Evolutionary conservation across 106 monocot species (phyloP), one percentile per base, ranked within the genome.

Genomic region (Acanthochlamys bracteata): DNA sequence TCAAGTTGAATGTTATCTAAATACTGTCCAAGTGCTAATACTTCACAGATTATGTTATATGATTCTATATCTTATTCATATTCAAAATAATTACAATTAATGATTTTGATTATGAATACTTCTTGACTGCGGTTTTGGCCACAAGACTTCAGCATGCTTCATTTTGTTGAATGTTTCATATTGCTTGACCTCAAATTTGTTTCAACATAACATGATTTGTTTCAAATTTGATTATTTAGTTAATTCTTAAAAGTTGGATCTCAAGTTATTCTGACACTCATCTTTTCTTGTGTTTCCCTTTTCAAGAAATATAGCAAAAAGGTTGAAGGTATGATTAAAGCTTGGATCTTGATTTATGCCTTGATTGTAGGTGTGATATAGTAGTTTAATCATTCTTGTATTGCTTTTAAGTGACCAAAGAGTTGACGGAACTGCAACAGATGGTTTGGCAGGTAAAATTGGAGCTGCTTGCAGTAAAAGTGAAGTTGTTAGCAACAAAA

Each of bases 291-390:
- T 49, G 49, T 2, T 49, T 9, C 12, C 3, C 15, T 14, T 14
- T 14, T 49, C 49, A 49, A 49, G 49, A 49, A 49, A 17, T 14
- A 2, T 49, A 49, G 49, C 49, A 82, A 72, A 39, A 61, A 83
- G 63, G 54, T 12, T 15, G 56, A 71, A 79, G 89, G 89, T 89
- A 77, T 57, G 24, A 21, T 0, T 20, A 55, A 20, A 15, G 19
- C 21, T 55, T 55, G 15, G n/a, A 21, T 13, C 10, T 55, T 20
- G 10, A 15, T 55, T 54, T 20, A 13, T 19, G 10, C 55, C n/a
- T 13, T 55, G 55, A 21, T 49, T 49, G 10, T 33, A 33, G 33
- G 33, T 33, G 1, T 33, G 33, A 33, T 33, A 6, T 3, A 6
- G 33, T 33, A 3, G 33, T 33, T 33, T 33, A 33, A 33, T 3